A percentile compares a stretch with the other conserved stretches of the same genome.
phyloP scores from a whole-genome alignment of 2,329 filamentous ascomycete species.

The Aspergillus ruber region DNA sequence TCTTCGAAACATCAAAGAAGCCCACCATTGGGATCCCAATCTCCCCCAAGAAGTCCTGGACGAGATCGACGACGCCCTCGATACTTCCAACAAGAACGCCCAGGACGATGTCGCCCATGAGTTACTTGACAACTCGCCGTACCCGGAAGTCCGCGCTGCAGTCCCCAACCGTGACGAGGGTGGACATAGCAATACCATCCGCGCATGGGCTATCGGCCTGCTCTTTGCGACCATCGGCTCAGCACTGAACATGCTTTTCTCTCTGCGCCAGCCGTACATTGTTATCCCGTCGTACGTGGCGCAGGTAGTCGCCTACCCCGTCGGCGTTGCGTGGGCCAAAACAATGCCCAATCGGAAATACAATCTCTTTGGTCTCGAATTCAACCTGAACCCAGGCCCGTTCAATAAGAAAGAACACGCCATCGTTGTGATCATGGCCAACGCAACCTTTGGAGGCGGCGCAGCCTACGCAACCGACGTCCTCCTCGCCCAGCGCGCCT shows the following conservation, averaged over 20 bases:
- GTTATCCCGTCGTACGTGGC: constrained; percentile 56
- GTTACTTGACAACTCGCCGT: constrained; percentile 61
- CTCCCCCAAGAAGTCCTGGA: constrained; percentile 57
- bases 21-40: constrained; percentile 60
- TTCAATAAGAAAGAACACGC: constrained; percentile 46
- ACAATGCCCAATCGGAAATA: constrained; percentile 33
- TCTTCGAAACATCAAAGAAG: constrained; percentile 53
- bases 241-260: constrained; percentile 55
- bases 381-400: constrained; percentile 37
- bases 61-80: constrained; percentile 54
- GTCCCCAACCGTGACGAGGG: constrained; percentile 61
- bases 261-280: constrained; percentile 52
- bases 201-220: constrained; percentile 58
- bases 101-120: constrained; percentile 54
- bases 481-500: constrained; percentile 48
- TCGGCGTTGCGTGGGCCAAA: constrained; percentile 35
- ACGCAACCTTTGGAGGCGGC: constrained; percentile 57
- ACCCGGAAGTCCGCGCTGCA: constrained; percentile 60
- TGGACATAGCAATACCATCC: constrained; percentile 58
- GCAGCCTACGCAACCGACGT: constrained; percentile 52
- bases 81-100: constrained; percentile 50
- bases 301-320: constrained; percentile 56
- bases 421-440: constrained; percentile 49
- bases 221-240: constrained; percentile 58
- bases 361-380: constrained; percentile 31